These are phyloP conservation scores for Backusella circina DNA, from an alignment of 192 early-diverging fungal species.

Conservation along the genomic window DNA sequence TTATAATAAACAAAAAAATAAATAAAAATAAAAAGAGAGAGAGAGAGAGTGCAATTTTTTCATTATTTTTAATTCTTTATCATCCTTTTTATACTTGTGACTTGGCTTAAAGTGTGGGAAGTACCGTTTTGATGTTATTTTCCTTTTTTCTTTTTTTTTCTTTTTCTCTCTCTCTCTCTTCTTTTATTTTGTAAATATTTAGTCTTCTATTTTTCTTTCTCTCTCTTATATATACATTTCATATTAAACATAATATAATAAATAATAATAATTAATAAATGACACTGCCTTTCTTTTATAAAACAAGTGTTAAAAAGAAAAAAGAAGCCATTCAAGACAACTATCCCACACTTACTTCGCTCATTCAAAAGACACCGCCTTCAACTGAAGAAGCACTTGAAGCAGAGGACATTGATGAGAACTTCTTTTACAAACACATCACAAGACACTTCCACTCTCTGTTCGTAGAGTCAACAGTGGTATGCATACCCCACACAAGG, in stretches of 20 bases:
- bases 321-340: neutral
- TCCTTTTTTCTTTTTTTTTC: neutral
- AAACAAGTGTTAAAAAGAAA: conserved; percentile 1
- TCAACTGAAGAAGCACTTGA: conserved; percentile 4
- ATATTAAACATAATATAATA: neutral
- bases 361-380: neutral
- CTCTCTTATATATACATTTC: neutral
- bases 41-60: too few relatives aligned
- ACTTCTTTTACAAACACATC: conserved; percentile 29
- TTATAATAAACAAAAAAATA: neutral
- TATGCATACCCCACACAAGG: conserved; percentile 46
- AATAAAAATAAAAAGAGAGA: neutral
- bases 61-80: neutral
- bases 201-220: neutral
- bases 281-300: neutral
- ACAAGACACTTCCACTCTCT: conserved; percentile 21
- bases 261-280: neutral
- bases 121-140: neutral
- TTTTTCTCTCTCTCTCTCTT: neutral
- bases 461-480: conserved; percentile 39
- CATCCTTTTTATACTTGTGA: neutral
- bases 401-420: conserved; percentile 34
- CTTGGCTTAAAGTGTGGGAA: neutral
- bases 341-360: neutral
- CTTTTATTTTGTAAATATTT: neutral